Evolutionary conservation across 768 basidiomycete genomes (phyloP), one percentile per base, ranked within the genome.

Genomic region (Amanita thiersii): DNA sequence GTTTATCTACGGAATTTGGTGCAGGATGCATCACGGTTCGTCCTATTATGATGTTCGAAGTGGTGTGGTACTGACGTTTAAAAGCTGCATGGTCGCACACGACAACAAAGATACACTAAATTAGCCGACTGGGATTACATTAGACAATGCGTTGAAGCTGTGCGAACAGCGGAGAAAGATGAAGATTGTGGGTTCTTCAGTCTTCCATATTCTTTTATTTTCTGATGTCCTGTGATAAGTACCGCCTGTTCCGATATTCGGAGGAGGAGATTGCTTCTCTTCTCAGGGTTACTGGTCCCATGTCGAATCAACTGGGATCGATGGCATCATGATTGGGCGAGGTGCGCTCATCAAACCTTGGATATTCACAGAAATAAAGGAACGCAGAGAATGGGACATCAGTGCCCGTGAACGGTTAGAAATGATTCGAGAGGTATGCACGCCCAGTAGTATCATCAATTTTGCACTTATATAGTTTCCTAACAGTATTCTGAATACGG

Each of bases 101-200:
- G 93, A 26, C 92, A 97, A 60, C 96, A 98, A 56, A 77, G 96
- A 28, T 99, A 99, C 52, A 82, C 87, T 2, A 82, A 81, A 48
- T 67, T 88, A 1, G 93, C 94, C 7, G 93, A 99, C 56, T 99
- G 94, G 91, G 74, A 75, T 25, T 99, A 98, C 58, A 88, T 96
- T 58, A 84, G 81, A 56, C 65, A 79, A 50, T 96, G 94, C 53
- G 88, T 88, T 2, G 75, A 82, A 4, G 79, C 81, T 6, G 82
- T 94, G 17, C 77, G 92, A 6, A 70, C 70, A 3, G 59, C 67
- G 28, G 83, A 86, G 57, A 73, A 66, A 15, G 85, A 88, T 7
- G 77, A 85, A 56, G 81, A 79, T 54, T 44, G 86, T 86, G 51
- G 44, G 80, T 69, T 5, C 24, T 21, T 14, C 6, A 19, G 7